Base-by-base conservation (phyloP, 2,329 filamentous ascomycete species). In the Pseudodiploospora longispora region DNA sequence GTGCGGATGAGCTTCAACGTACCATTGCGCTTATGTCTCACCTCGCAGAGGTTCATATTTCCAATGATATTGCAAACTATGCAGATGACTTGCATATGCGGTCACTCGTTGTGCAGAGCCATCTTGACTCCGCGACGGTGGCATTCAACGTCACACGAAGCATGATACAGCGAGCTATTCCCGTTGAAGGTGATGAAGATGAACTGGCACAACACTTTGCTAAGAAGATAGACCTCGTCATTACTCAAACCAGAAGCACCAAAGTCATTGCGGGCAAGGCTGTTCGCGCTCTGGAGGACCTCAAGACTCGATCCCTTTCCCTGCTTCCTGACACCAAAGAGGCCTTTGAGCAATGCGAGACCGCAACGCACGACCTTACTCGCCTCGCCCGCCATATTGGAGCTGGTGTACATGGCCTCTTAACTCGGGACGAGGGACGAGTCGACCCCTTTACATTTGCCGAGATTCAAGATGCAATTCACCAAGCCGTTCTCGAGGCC, bases 1-100 rank as follows among this genome's bases (percentile, higher is more conserved):
- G 89, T 58, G 82, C 86, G 0, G 79, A 80, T 27, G 87, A 95
- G 59, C 71, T 97, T 33, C 83, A 91, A 56, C 80, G 85, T 43
- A 91, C 87, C 6, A 86, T 94, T 53, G 85, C 88, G 42, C 75
- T 96, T 43, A 83, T 96, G 74, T 78, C 79, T n/a, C 89, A 96
- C 61, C 75, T 96, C 10, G 83, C 81, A 7, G 86, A 91, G 58
- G 82, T 90, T 27, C 82, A 95, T 57, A 81, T 95, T 38, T 75
- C 80, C 1, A 71, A 75, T 42, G 81, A 78, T 37, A 68, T 88
- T 6, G 79, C 85, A 51, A 82, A 79, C 57, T 87, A 86, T 60
- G 86, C 87, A 0, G 84, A 90, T 57, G 80, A 89, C 54, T 67
- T 90, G 31, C 80, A 89, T 55, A 91, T 91, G 82, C 80, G 80